A percentile compares a stretch with the other conserved stretches of the same genome.
Conservation (phyloP, 805 yeast genomes). For the Metschnikowia gruessii region DNA sequence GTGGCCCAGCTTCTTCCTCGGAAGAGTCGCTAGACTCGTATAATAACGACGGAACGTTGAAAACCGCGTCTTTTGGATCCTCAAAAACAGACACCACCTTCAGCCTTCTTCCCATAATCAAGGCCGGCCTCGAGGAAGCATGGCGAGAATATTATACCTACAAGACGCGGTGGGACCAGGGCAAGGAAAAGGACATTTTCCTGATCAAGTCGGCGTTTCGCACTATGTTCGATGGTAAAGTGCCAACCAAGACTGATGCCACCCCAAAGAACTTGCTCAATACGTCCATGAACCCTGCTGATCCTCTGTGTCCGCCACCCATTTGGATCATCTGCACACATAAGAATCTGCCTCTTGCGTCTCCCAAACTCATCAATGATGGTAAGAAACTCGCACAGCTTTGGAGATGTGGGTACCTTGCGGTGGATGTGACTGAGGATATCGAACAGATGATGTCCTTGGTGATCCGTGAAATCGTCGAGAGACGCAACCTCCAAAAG, state of each 20-base stretch:
- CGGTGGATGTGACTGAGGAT: constrained; percentile 53
- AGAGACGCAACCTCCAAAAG: constrained; percentile 31
- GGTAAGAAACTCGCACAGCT: constrained; percentile 55
- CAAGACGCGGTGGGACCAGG: constrained; percentile 55
- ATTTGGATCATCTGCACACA: constrained; percentile 67
- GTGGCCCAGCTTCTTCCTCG: constrained; percentile 1
- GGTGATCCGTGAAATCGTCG: constrained; percentile 58
- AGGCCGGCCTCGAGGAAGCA: constrained; percentile 62
- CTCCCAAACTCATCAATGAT: constrained; percentile 55
- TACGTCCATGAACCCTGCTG: constrained; percentile 33
- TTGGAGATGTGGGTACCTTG: constrained; percentile 67
- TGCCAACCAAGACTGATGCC: background rate
- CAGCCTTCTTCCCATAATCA: constrained; percentile 44
- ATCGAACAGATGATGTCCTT: constrained; percentile 58
- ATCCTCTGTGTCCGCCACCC: constrained; percentile 53
- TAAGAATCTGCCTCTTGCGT: constrained; percentile 50
- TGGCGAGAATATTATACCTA: constrained; percentile 66
- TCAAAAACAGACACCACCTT: constrained; percentile 25
- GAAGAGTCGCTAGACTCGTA: constrained; percentile 10
- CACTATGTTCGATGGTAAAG: constrained; percentile 53
- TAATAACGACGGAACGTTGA: constrained; percentile 9
- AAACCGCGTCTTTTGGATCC: constrained; percentile 4
- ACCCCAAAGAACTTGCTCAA: constrained; percentile 19
- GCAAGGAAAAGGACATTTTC: constrained; percentile 66
- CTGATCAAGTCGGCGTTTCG: constrained; percentile 57